A percentile compares a stretch with the other conserved stretches of the same genome.
Conservation (phyloP, 192 early-diverging fungal genomes). For the Thamnidium elegans region DNA sequence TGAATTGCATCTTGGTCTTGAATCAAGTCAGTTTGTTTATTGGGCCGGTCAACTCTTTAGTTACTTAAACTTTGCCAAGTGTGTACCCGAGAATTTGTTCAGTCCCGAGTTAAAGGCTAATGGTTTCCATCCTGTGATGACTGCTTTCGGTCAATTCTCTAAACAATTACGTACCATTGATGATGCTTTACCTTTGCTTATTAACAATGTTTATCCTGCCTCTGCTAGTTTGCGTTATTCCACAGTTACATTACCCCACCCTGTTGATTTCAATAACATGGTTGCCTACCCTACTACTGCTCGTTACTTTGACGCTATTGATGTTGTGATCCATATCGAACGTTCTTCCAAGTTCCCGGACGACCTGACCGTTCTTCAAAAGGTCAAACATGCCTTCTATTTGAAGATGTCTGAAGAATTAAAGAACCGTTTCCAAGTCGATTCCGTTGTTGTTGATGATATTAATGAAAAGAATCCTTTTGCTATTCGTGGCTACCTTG, state of each 20-base stretch:
- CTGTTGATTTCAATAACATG: constrained; percentile 45
- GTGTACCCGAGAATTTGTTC: constrained; percentile 43
- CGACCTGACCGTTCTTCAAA: constrained; percentile 82
- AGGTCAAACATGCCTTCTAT: constrained; percentile 87
- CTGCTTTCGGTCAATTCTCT: constrained; percentile 64
- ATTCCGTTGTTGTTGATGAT: constrained; percentile 49
- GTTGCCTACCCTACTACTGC: constrained; percentile 42
- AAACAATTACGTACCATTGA: constrained; percentile 61
- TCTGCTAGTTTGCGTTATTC: constrained; percentile 67
- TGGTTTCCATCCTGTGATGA: constrained; percentile 65
- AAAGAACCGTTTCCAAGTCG: constrained; percentile 43
- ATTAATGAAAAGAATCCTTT: constrained; percentile 45
- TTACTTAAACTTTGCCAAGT: constrained; percentile 54
- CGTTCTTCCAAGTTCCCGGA: constrained; percentile 84
- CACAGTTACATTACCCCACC: constrained; percentile 75
- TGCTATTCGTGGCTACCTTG: constrained; percentile 53
- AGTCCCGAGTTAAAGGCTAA: constrained; percentile 37
- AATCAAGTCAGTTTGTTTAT: constrained; percentile 44
- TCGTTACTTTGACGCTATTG: constrained; percentile 68
- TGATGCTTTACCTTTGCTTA: constrained; percentile 60
- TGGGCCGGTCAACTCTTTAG: constrained; percentile 69
- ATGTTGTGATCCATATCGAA: constrained; percentile 84
- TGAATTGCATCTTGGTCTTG: constrained; percentile 64
- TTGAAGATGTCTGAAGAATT: constrained; percentile 69
- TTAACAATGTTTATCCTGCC: constrained; percentile 57